Evolutionary conservation across 176 grass and related monocot genomes (phyloP).

Genomic region (Avena insularis): DNA sequence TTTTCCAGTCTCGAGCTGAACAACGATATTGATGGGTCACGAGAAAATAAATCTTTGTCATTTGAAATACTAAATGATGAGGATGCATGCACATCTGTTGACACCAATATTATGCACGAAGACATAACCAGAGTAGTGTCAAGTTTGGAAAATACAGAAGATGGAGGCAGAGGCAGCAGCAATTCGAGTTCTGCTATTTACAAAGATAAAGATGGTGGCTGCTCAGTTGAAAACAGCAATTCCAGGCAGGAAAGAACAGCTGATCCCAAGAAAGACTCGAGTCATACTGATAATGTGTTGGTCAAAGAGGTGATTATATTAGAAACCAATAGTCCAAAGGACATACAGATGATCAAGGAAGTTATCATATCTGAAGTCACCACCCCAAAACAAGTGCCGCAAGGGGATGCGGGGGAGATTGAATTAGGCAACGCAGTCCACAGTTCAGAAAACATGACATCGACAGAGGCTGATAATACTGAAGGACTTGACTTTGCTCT

Average conservation of each 20-base stretch:
- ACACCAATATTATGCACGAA: neutral
- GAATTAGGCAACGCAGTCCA: slow-evolving; percentile 36
- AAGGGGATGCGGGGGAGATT: slow-evolving; percentile 22
- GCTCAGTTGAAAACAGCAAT: slow-evolving; percentile 31
- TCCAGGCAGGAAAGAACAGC: slow-evolving; percentile 36
- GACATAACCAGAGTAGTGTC: slow-evolving; percentile 23
- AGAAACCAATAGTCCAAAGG: slow-evolving; percentile 51
- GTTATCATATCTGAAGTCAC: slow-evolving; percentile 62
- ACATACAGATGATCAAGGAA: slow-evolving; percentile 61
- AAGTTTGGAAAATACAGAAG: slow-evolving; percentile 26
- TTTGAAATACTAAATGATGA: slow-evolving; percentile 42
- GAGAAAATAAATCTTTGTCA: slow-evolving; percentile 47
- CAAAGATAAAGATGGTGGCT: slow-evolving; percentile 37
- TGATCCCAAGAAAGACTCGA: slow-evolving; percentile 1
- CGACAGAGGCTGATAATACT: slow-evolving; percentile 22
- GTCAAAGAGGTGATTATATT: slow-evolving; percentile 61
- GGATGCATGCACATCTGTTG: slow-evolving; percentile 32
- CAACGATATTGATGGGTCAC: slow-evolving; percentile 21
- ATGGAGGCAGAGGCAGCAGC: slow-evolving; percentile 30
- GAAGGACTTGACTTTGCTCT: neutral
- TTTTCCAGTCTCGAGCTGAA: slow-evolving; percentile 54
- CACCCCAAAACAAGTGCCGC: slow-evolving; percentile 43
- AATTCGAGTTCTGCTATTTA: slow-evolving; percentile 10
- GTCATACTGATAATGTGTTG: slow-evolving; percentile 47
- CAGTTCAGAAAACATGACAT: slow-evolving; percentile 38